Conservation (phyloP, 805 yeast species). For the Isabelozyma heimii region DNA sequence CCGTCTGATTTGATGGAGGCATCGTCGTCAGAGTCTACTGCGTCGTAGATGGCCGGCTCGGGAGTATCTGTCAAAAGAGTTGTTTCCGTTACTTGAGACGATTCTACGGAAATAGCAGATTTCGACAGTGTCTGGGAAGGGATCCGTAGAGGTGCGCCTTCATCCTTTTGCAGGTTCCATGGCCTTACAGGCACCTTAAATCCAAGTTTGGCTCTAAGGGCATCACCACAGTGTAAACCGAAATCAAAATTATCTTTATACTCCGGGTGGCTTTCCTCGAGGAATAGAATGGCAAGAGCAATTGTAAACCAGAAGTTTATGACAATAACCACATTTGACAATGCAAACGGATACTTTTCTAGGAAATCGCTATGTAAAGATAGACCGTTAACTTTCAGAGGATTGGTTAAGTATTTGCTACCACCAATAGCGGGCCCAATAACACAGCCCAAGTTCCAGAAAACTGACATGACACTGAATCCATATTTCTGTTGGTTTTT, state of each 20-base stretch:
- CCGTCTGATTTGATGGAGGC: not conserved
- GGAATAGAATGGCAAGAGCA: conserved; percentile 40
- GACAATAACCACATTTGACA: conserved; percentile 52
- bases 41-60: not conserved
- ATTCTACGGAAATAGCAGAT: too few species aligned
- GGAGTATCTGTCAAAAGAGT: not conserved
- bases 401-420: conserved; percentile 49
- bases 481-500: conserved; percentile 62
- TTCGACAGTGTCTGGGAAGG: not conserved
- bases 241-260: conserved; percentile 38
- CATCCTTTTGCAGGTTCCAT: conserved; percentile 12
- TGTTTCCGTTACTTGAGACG: not conserved
- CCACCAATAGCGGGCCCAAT: conserved; percentile 60
- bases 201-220: conserved; percentile 15
- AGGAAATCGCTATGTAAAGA: conserved; percentile 23
- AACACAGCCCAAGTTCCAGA: conserved; percentile 60
- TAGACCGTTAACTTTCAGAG: conserved; percentile 13
- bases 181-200: conserved; percentile 14
- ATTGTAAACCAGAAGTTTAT: conserved; percentile 32
- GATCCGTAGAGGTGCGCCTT: too few species aligned
- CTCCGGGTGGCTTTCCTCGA: conserved; percentile 52
- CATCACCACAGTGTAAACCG: conserved; percentile 47
- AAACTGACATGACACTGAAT: conserved; percentile 57
- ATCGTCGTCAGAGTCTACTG: not conserved
- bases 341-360: conserved; percentile 45